Evolutionary conservation across 768 basidiomycete genomes (phyloP).

Genomic region (Wakefieldia striispora): DNA sequence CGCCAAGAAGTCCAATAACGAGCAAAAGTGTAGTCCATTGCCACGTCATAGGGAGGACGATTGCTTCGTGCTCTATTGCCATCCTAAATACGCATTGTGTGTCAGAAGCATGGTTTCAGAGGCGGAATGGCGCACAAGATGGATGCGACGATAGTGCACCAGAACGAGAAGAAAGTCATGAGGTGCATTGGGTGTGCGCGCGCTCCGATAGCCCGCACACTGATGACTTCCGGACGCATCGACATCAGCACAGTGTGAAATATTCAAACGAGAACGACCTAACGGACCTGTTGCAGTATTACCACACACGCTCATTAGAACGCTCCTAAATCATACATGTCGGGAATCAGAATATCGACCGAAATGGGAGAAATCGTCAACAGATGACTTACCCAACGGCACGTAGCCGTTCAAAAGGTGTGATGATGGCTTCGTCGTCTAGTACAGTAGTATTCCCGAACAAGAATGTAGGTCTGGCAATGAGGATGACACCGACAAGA

Average conservation of each 20-base stretch:
- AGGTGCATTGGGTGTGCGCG: conserved; percentile 74
- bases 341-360: not conserved
- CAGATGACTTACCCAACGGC: conserved; percentile 53
- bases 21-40: conserved; percentile 13
- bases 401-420: conserved; percentile 43
- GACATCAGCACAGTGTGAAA: not conserved
- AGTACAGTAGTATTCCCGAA: conserved; percentile 45
- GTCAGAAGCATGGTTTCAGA: no score
- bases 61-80: not conserved
- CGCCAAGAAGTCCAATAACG: conserved; percentile 14
- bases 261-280: not conserved
- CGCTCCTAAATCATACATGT: conserved; percentile 39
- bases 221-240: conserved; percentile 35
- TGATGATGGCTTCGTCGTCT: conserved; percentile 3
- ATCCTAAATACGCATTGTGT: conserved; percentile 7
- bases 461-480: conserved; percentile 73
- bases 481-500: conserved; percentile 74
- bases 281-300: conserved; percentile 69
- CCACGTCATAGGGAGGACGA: conserved; percentile 21
- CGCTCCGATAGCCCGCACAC: conserved; percentile 68
- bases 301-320: conserved; percentile 64
- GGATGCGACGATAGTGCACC: conserved; percentile 39
- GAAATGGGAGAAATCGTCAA: not conserved
- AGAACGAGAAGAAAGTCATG: conserved; percentile 61
- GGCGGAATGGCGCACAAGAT: conserved; percentile 5